A percentile compares a stretch with the other conserved stretches of the same genome.
phyloP scores from a whole-genome alignment of 108 stramenopile genomes.

The Nitzschia sp. region DNA sequence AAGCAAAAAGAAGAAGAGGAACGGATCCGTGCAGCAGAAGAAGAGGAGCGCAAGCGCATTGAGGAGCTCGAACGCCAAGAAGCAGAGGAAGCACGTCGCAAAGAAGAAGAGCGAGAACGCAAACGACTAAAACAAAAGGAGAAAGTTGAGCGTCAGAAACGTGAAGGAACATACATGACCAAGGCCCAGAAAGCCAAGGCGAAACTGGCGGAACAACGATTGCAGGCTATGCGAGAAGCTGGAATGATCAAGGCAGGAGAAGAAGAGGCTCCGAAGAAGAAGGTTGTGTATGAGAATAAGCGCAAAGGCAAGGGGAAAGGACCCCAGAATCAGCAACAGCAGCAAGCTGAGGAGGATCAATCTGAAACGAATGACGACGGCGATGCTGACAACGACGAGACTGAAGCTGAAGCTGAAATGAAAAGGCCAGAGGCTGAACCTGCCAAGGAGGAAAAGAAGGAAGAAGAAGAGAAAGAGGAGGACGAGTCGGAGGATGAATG shows the following conservation, averaged over 20 bases:
- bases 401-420: constrained; percentile 47
- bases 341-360: constrained; percentile 26
- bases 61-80: constrained; percentile 76
- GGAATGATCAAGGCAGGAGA: constrained; percentile 77
- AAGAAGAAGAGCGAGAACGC: constrained; percentile 73
- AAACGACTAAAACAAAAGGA: constrained; percentile 86
- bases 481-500: constrained; percentile 85
- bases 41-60: constrained; percentile 74
- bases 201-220: constrained; percentile 66
- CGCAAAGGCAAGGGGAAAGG: constrained; percentile 50
- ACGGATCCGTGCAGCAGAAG: constrained; percentile 65
- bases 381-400: constrained; percentile 54
- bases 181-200: constrained; percentile 86
- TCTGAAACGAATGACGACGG: constrained; percentile 35
- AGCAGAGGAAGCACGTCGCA: constrained; percentile 62
- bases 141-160: constrained; percentile 89
- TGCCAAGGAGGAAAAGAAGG: constrained; percentile 39
- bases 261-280: constrained; percentile 42
- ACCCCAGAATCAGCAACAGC: constrained; percentile 31
- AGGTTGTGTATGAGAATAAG: constrained; percentile 46
- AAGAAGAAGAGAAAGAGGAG: constrained; percentile 60
- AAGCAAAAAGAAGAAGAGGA: constrained; percentile 90
- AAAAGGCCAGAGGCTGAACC: constrained; percentile 35
- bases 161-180: constrained; percentile 92
- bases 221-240: constrained; percentile 84